These are phyloP conservation scores for Ogataea chonburiensis DNA, from an alignment of 805 yeast species.

Conservation along the genomic window DNA sequence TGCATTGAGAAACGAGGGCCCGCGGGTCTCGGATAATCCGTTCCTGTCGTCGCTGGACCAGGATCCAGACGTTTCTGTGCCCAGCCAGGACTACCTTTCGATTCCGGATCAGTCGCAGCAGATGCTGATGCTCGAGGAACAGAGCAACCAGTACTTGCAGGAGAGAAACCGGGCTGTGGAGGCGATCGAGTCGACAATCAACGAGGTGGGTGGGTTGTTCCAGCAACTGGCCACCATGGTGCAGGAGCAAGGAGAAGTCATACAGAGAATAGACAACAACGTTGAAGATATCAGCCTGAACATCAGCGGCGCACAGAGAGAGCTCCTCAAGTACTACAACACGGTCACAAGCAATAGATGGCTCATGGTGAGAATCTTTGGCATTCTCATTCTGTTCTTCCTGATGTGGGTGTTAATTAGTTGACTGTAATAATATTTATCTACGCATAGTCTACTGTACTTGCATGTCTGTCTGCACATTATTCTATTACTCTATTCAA, in stretches of 20 bases:
- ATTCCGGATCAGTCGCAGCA: constrained; percentile 87
- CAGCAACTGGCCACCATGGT: constrained; percentile 97
- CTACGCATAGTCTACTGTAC: constrained; percentile 5
- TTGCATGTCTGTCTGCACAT: too few species aligned
- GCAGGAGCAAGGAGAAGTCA: constrained; percentile 93
- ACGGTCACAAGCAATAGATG: constrained; percentile 87
- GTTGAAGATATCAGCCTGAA: constrained; percentile 91
- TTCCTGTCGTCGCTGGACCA: constrained; percentile 30
- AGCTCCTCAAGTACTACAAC: constrained; percentile 84
- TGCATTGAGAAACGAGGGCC: constrained; percentile 26
- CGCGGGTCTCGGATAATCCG: constrained; percentile 36
- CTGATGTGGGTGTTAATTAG: constrained; percentile 77
- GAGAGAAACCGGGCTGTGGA: constrained; percentile 90
- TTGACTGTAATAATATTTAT: constrained; percentile 27
- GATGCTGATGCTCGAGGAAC: constrained; percentile 80
- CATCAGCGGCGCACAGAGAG: constrained; percentile 92
- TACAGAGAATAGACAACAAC: constrained; percentile 91
- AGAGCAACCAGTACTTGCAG: constrained; percentile 69
- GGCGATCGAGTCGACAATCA: constrained; percentile 94
- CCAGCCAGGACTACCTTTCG: constrained; percentile 54
- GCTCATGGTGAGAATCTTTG: constrained; percentile 87
- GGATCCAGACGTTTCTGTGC: constrained; percentile 26
- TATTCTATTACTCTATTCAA: constrained; percentile 33
- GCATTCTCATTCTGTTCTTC: constrained; percentile 75
- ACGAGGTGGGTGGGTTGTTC: constrained; percentile 92